Evolutionary conservation across 495 filamentous ascomycete genomes (phyloP).

Genomic region (Lasiosphaeria ovina): DNA sequence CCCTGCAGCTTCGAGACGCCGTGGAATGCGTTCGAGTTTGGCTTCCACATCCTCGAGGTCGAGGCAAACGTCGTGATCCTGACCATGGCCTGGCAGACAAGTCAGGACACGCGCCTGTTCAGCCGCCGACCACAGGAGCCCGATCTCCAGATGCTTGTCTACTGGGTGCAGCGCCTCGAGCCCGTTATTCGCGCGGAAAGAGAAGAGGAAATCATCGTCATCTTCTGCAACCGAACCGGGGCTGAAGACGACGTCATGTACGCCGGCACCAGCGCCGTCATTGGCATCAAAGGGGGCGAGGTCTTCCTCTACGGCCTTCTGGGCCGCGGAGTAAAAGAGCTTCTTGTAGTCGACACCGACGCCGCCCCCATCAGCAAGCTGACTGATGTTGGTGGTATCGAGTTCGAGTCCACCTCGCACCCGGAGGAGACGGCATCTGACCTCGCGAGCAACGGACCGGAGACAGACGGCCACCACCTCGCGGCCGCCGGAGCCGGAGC

Average conservation of each 20-base stretch:
- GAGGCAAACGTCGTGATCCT: slow-evolving; percentile 72
- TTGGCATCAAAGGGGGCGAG: slow-evolving; percentile 67
- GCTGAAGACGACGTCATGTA: slow-evolving; percentile 67
- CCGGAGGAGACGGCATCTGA: slow-evolving; percentile 8
- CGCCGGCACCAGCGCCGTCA: slow-evolving; percentile 80
- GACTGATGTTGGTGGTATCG: slow-evolving; percentile 17
- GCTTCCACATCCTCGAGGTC: slow-evolving; percentile 66
- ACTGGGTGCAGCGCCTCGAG: slow-evolving; percentile 83
- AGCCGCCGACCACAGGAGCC: slow-evolving; percentile 51
- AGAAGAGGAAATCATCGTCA: slow-evolving; percentile 65
- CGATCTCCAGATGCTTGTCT: slow-evolving; percentile 77
- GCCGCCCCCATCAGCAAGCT: slow-evolving; percentile 28
- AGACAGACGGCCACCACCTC: neutral
- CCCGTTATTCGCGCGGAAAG: slow-evolving; percentile 62
- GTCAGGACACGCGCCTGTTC: slow-evolving; percentile 47
- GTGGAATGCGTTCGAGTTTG: slow-evolving; percentile 81
- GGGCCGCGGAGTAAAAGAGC: slow-evolving; percentile 62
- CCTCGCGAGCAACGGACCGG: slow-evolving; percentile 2
- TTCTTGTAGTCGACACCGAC: slow-evolving; percentile 62
- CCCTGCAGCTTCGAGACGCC: slow-evolving; percentile 77
- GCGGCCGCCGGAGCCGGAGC: neutral
- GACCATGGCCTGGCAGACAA: slow-evolving; percentile 85
- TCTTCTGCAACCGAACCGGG: slow-evolving; percentile 81
- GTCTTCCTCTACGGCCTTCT: slow-evolving; percentile 67
- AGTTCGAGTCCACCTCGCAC: slow-evolving; percentile 1